Percentiles rank a stretch among this genome's conserved stretches.
phyloP scores from a whole-genome alignment of 2,329 filamentous ascomycete species.

The Aspergillus sojae region DNA sequence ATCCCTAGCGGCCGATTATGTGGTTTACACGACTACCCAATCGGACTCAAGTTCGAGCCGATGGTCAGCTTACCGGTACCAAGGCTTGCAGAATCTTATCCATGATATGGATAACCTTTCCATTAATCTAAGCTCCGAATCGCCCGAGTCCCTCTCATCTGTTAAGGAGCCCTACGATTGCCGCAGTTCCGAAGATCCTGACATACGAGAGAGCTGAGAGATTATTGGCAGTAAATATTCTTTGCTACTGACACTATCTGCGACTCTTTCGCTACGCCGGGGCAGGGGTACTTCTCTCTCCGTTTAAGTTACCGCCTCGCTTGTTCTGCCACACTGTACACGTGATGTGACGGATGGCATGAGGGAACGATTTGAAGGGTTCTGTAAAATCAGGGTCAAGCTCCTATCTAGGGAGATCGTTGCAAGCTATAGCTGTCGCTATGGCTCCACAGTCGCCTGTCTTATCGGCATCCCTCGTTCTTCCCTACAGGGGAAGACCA shows the following conservation, averaged over 20 bases:
- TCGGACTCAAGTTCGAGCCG: not conserved
- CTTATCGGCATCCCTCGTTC: not conserved
- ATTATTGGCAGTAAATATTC: not conserved
- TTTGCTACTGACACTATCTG: not conserved
- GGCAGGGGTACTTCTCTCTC: not conserved
- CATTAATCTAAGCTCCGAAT: not conserved
- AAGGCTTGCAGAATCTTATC: constrained; percentile 15
- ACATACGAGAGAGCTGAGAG: not conserved
- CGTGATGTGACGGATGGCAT: not conserved
- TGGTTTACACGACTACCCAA: constrained; percentile 18
- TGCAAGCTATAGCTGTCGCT: not conserved
- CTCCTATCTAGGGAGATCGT: not conserved
- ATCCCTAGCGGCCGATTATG: constrained; percentile 25
- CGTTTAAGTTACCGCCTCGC: not conserved
- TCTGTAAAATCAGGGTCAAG: not conserved
- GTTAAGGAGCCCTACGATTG: not conserved
- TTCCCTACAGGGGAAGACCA: too few species aligned
- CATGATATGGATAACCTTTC: constrained; percentile 13
- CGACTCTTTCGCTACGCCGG: not conserved
- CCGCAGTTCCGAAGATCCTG: not conserved
- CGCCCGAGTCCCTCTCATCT: not conserved
- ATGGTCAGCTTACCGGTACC: constrained; percentile 3
- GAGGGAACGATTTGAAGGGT: not conserved
- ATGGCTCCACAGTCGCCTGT: not conserved
- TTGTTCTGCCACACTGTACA: not conserved